Evolutionary conservation across 208 protist species (phyloP), one percentile per base, ranked within the genome.

Genomic region (Perkinsela sp.): DNA sequence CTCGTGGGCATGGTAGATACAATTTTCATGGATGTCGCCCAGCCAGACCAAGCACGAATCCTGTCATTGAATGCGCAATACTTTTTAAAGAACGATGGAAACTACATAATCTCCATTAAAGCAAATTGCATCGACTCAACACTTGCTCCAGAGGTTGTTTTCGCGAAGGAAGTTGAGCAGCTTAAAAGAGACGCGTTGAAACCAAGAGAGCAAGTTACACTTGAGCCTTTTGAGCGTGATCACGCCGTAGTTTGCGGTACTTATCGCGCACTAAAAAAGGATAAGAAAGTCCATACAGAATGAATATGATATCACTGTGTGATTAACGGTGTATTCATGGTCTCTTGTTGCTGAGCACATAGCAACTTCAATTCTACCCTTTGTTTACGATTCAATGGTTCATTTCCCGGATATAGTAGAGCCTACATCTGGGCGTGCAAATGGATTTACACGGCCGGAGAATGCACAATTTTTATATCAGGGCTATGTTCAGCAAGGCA

Each of bases 101-200:
- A 96, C 76, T 98, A 97, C 78, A 88, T 99, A 28, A 98, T 99
- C 70, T 98, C 95, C 67, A 97, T 99, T 80, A 99, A 99, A 85
- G 96, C 97, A 30, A 98, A 95, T 77, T 99, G 96, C 87, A 98
- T 99, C 73, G 96, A 99, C 77, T 99, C 96, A 16, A 99, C 96
- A 16, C 85, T 87, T 22, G 80, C 87, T 68, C 80, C 97, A 22
- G 91, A 87, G 48, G 81, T 85, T 15, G 96, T 99, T 30, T 98
- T 98, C 74, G 96, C 93, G 29, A 79, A 79, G 1, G 96, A 99
- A 81, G 85, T 98, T 2, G 71, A 94, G 66, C 94, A 96, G 74
- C 72, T 99, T 66, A 86, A 94, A 79, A 82, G 88, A 32, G 85
- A 87, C 16, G 85, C 93, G 48, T 89, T 99, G 68, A 96, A 93